Percentiles rank a stretch among this genome's conserved stretches.
Evolutionary conservation across 208 protist species (phyloP).

Genomic region (Strigomonas culicis): DNA sequence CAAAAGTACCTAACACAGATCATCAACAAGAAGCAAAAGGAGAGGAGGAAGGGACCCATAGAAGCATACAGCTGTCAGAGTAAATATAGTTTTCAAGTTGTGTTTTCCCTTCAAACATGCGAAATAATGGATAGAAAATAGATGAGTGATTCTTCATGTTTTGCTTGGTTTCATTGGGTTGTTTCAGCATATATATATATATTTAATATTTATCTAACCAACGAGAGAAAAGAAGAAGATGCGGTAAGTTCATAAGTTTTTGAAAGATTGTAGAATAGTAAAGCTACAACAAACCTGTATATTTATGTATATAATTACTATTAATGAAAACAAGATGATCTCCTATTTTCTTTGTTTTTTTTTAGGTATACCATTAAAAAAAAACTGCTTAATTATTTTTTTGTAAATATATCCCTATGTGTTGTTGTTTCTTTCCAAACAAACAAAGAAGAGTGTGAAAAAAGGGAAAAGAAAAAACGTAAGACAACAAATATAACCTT

Average conservation of each 20-base stretch:
- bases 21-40: no score
- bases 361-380: background rate
- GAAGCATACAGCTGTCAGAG: no score
- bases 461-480: background rate
- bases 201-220: no score
- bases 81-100: no score
- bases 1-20: no score
- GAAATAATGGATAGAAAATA: no score
- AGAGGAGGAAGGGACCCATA: no score
- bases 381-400: background rate
- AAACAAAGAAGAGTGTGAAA: slow-evolving; percentile 7
- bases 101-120: no score
- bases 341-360: background rate
- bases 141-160: no score
- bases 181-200: no score
- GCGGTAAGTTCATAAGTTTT: background rate
- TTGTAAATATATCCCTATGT: background rate
- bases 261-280: no score
- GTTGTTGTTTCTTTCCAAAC: background rate
- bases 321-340: slow-evolving; percentile 7
- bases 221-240: background rate
- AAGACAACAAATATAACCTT: background rate
- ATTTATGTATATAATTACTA: slow-evolving; percentile 15
- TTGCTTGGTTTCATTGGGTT: no score
- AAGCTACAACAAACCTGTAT: slow-evolving; percentile 13